Conservation (phyloP, 257 asterid species). For the Coffea canephora region DNA sequence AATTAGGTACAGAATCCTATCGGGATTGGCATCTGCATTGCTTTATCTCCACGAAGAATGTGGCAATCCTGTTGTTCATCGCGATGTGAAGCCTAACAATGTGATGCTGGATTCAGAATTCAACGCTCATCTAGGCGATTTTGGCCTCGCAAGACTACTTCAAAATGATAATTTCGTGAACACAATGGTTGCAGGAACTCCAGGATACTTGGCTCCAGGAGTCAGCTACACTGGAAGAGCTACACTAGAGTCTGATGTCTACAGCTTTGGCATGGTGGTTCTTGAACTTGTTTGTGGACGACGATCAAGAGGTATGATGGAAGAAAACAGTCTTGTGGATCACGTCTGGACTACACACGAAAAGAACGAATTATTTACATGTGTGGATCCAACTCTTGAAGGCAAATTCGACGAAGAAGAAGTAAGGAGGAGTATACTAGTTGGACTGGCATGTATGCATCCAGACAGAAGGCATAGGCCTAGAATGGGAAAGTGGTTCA, state of each 20-base stretch:
- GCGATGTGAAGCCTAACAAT: constrained; percentile 75
- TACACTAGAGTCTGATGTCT: constrained; percentile 60
- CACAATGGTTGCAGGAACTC: constrained; percentile 69
- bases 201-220: constrained; percentile 63
- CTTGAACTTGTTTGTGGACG: constrained; percentile 61
- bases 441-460: constrained; percentile 64
- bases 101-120: constrained; percentile 56
- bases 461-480: constrained; percentile 61
- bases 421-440: constrained; percentile 39
- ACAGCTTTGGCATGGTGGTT: constrained; percentile 64
- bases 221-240: constrained; percentile 59
- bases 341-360: constrained; percentile 45
- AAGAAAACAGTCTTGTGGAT: constrained; percentile 53
- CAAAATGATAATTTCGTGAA: constrained; percentile 40
- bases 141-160: constrained; percentile 56
- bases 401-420: constrained; percentile 41
- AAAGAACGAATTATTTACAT: constrained; percentile 31
- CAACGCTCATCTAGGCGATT: constrained; percentile 60
- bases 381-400: constrained; percentile 38
- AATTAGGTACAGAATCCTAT: constrained; percentile 46
- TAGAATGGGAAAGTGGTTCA: constrained; percentile 58
- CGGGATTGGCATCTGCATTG: constrained; percentile 55
- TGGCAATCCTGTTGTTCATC: constrained; percentile 53
- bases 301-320: constrained; percentile 59
- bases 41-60: constrained; percentile 72